Conservation (phyloP, 345 rosid genomes). For the Ceriops zippeliana region DNA sequence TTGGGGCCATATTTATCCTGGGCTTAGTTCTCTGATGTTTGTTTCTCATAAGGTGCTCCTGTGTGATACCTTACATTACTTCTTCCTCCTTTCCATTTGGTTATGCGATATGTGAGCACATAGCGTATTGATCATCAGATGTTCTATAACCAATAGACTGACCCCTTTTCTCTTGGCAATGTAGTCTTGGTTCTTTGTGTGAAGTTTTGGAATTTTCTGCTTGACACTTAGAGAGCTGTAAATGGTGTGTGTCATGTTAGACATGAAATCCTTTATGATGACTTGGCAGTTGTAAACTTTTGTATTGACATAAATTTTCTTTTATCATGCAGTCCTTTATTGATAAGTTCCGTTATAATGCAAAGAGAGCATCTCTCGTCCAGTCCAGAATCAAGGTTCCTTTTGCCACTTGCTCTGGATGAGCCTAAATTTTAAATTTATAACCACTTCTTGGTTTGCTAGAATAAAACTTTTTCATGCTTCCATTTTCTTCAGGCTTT, state of each 20-base stretch:
- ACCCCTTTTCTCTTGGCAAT: not conserved
- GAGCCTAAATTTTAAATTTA: slow-evolving; percentile 7
- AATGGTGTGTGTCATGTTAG: not conserved
- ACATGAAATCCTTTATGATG: not conserved
- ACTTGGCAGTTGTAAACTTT: not conserved
- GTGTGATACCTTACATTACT: not conserved
- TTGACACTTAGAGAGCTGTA: not conserved
- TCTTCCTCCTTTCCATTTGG: not conserved
- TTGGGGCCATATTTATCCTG: too few species aligned
- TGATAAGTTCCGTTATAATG: slow-evolving; percentile 97
- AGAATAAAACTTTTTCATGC: not conserved
- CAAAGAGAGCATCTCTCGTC: slow-evolving; percentile 98
- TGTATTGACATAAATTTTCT: slow-evolving; percentile 18
- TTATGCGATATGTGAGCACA: not conserved
- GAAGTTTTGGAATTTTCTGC: not conserved
- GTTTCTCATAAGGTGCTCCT: not conserved
- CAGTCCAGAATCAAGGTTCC: slow-evolving; percentile 98
- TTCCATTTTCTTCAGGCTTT: slow-evolving; percentile 55
- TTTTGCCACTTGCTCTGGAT: slow-evolving; percentile 12
- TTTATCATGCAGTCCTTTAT: slow-evolving; percentile 69
- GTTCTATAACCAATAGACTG: not conserved
- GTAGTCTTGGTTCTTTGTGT: not conserved
- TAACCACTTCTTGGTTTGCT: not conserved
- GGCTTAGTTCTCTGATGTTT: not conserved
- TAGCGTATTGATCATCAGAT: not conserved